These are phyloP conservation scores for Globisporangium takayamanum DNA, from an alignment of 352 stramenopile species.

Conservation along the genomic window DNA sequence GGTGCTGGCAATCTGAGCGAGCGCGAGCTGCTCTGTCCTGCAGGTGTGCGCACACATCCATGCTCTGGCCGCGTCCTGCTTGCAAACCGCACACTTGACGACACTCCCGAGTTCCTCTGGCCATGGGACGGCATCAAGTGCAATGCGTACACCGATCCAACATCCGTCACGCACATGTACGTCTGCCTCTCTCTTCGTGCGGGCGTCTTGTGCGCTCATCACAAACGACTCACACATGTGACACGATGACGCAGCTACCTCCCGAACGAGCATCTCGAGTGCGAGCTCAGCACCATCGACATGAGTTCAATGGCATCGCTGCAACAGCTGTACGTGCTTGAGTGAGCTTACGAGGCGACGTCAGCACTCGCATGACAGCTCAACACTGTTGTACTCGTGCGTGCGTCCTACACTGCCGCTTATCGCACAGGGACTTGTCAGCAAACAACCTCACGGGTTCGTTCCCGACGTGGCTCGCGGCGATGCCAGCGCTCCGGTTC, in stretches of 20 bases:
- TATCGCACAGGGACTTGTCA: conserved; percentile 37
- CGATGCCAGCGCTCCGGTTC: conserved; percentile 58
- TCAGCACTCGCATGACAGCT: no score
- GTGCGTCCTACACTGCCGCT: no score
- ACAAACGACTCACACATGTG: not conserved
- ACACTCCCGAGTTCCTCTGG: conserved; percentile 39
- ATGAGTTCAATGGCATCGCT: conserved; percentile 66
- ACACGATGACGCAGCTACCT: conserved; percentile 35
- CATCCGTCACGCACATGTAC: conserved; percentile 69
- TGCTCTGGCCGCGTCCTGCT: conserved; percentile 53
- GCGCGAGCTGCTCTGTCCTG: conserved; percentile 29
- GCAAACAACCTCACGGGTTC: conserved; percentile 40
- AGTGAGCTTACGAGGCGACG: no score
- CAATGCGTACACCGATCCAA: conserved; percentile 56
- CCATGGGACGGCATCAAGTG: conserved; percentile 69
- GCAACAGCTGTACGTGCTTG: conserved; percentile 48
- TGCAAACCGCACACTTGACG: conserved; percentile 14
- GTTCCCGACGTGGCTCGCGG: conserved; percentile 54
- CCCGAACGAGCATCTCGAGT: conserved; percentile 36
- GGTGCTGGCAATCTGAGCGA: conserved; percentile 9
- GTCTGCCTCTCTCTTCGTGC: not conserved
- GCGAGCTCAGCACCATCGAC: conserved; percentile 42
- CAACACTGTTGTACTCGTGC: not conserved
- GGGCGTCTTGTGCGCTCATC: not conserved
- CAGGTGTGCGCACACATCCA: conserved; percentile 44